These are phyloP conservation scores for Vitis labrusca DNA, from an alignment of 164 flowering plant species.

Conservation along the genomic window DNA sequence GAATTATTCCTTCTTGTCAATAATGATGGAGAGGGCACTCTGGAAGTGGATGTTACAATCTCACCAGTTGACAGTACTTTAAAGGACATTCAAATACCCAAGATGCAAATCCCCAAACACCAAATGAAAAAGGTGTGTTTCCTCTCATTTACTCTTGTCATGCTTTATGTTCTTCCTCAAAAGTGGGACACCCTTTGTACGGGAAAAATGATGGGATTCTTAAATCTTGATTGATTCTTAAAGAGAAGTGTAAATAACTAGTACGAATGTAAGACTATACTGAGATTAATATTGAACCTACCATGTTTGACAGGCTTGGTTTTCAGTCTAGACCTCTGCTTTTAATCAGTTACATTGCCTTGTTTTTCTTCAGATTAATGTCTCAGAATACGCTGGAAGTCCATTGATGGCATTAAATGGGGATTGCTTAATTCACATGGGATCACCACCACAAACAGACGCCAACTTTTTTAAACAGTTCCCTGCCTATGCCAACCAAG, in stretches of 20 bases:
- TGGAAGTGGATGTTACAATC: conserved; percentile 17
- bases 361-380: conserved; percentile 28
- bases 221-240: no score
- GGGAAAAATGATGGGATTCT: no score
- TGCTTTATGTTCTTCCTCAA: neutral
- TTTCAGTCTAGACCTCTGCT: no score
- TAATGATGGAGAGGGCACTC: conserved; percentile 23
- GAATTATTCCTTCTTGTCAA: conserved; percentile 16
- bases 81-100: conserved; percentile 12
- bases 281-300: no score
- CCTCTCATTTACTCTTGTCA: neutral
- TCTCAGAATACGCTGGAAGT: conserved; percentile 9
- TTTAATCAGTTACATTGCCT: neutral
- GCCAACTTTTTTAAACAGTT: conserved; percentile 18
- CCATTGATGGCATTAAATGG: conserved; percentile 18
- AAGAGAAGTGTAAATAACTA: no score
- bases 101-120: neutral
- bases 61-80: conserved; percentile 1
- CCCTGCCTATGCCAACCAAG: conserved; percentile 26
- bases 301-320: no score
- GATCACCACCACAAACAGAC: neutral
- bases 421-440: conserved; percentile 17
- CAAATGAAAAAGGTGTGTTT: conserved; percentile 18
- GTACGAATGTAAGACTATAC: no score
- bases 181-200: neutral